A percentile compares a stretch with the other conserved stretches of the same genome.
Evolutionary conservation across 73 alveolate species (phyloP).

Genomic region (Tetrahymena malaccensis): DNA sequence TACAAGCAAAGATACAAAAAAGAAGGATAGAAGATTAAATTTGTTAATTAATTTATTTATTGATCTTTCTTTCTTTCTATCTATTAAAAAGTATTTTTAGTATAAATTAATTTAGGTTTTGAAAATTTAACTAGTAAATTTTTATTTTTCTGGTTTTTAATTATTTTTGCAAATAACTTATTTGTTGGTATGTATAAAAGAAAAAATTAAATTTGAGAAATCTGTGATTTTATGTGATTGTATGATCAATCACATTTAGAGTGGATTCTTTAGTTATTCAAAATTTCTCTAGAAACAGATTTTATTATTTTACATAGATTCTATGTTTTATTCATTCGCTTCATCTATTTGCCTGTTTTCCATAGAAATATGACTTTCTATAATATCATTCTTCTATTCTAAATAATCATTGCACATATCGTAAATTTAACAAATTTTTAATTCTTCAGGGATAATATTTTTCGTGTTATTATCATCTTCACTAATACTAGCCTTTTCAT

Average conservation of each 20-base stretch:
- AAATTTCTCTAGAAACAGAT: neutral
- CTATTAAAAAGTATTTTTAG: neutral
- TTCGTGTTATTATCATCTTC: neutral
- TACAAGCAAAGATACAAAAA: too few species aligned
- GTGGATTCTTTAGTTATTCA: neutral
- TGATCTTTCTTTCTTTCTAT: too few species aligned
- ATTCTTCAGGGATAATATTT: neutral
- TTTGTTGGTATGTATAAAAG: neutral
- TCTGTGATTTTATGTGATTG: neutral
- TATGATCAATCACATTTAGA: neutral
- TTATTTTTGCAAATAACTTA: too few species aligned
- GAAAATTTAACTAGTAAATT: neutral
- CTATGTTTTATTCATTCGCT: neutral
- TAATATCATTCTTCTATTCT: neutral
- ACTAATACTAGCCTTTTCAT: neutral
- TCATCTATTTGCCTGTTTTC: neutral
- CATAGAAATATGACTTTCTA: neutral
- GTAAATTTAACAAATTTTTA: neutral
- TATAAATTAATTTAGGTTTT: too few species aligned
- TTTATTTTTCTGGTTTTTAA: neutral
- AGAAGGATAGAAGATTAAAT: neutral
- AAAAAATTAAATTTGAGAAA: neutral
- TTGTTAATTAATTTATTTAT: too few species aligned
- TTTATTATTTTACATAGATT: neutral
- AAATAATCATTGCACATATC: neutral